phyloP scores from a whole-genome alignment of 2,329 filamentous ascomycete genomes.

The Verticillium longisporum region DNA sequence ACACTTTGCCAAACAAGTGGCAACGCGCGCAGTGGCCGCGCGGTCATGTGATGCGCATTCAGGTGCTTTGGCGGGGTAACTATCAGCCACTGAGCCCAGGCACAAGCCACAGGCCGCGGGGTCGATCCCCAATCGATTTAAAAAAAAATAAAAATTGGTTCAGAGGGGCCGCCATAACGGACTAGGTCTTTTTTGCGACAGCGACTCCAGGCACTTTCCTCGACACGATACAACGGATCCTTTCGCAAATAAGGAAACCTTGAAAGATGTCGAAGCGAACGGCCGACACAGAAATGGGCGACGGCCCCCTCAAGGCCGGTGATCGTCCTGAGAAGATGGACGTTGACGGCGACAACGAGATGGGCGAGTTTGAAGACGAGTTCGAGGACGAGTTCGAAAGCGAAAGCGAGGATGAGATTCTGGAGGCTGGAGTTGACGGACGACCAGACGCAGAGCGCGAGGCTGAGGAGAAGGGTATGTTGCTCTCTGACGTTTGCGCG shows the following conservation, averaged over 20 bases:
- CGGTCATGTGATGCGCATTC: not conserved
- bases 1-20: not conserved
- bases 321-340: slow-evolving; percentile 59
- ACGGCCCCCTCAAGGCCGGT: slow-evolving; percentile 51
- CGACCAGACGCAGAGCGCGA: slow-evolving; percentile 88
- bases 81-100: slow-evolving; percentile 1
- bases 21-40: slow-evolving; percentile 5
- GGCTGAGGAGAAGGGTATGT: slow-evolving; percentile 69
- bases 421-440: slow-evolving; percentile 92
- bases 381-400: slow-evolving; percentile 89
- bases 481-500: not conserved
- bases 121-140: not conserved
- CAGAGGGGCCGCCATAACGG: not conserved
- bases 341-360: slow-evolving; percentile 53
- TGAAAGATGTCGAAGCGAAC: slow-evolving; percentile 52
- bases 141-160: not conserved
- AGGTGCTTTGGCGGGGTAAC: slow-evolving; percentile 5
- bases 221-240: not conserved
- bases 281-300: slow-evolving; percentile 40
- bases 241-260: not conserved
- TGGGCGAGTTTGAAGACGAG: slow-evolving; percentile 89
- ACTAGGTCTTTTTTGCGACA: not conserved
- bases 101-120: slow-evolving; percentile 12
- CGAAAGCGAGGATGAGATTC: slow-evolving; percentile 82
- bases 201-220: not conserved